Evolutionary conservation across 2,329 filamentous ascomycete species (phyloP).

Genomic region (Colletotrichum camelliae): DNA sequence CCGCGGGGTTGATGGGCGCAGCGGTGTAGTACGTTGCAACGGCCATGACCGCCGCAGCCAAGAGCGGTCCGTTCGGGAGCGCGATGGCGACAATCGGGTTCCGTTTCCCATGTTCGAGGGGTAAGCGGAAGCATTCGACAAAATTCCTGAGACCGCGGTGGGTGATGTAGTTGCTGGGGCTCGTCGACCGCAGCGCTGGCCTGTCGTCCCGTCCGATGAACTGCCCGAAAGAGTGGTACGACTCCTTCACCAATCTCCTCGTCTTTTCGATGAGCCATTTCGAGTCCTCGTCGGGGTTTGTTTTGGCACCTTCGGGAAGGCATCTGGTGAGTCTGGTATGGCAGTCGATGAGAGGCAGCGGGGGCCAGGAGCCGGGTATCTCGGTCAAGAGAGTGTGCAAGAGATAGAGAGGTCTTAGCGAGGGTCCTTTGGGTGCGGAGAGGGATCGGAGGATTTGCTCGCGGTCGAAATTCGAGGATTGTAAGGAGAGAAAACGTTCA

Average conservation of each 20-base stretch:
- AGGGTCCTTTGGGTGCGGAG: constrained; percentile 21
- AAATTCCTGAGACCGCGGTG: constrained; percentile 36
- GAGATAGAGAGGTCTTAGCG: constrained; percentile 29
- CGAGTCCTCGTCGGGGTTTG: constrained; percentile 23
- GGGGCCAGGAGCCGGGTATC: constrained; percentile 31
- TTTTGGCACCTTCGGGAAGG: constrained; percentile 39
- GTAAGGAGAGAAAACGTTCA: background rate
- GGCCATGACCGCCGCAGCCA: constrained; percentile 56
- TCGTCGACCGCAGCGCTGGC: constrained; percentile 33
- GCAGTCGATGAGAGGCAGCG: constrained; percentile 34
- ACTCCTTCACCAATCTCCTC: constrained; percentile 29
- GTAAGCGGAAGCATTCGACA: constrained; percentile 36
- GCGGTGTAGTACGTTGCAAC: constrained; percentile 55
- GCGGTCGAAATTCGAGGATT: background rate
- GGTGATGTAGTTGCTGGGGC: constrained; percentile 31
- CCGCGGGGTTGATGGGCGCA: constrained; percentile 56
- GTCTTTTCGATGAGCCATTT: constrained; percentile 25
- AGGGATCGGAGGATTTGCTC: constrained; percentile 26
- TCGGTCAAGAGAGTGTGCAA: constrained; percentile 28
- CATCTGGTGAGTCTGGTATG: constrained; percentile 39
- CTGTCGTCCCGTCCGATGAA: constrained; percentile 31
- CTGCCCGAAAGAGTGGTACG: constrained; percentile 44
- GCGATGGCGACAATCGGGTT: constrained; percentile 56
- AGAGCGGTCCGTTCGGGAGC: constrained; percentile 57
- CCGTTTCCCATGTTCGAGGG: constrained; percentile 16